phyloP scores from a whole-genome alignment of 768 basidiomycete species.

The Phallus indusiatus region DNA sequence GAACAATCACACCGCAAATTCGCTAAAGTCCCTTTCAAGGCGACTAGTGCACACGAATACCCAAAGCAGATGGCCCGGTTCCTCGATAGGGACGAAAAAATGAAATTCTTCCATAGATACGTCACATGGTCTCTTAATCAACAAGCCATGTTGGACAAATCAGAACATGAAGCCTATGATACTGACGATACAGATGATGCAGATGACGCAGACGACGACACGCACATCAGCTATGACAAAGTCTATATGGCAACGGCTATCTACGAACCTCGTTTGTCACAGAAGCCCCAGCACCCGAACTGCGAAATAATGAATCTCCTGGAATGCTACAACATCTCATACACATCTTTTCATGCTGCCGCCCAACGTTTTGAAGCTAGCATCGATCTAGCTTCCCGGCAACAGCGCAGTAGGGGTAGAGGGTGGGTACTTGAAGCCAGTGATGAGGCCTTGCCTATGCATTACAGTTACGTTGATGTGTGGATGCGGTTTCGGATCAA shows the following conservation, averaged over 20 bases:
- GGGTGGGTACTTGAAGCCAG: neutral
- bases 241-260: neutral
- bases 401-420: neutral
- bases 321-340: neutral
- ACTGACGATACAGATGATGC: neutral
- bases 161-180: neutral
- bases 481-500: neutral
- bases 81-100: constrained; percentile 24
- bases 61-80: constrained; percentile 32
- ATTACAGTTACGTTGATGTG: neutral
- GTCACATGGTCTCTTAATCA: neutral
- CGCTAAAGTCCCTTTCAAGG: constrained; percentile 23
- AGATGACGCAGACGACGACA: too few species aligned
- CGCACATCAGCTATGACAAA: neutral
- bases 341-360: neutral
- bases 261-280: neutral
- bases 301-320: neutral
- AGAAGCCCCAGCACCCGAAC: neutral
- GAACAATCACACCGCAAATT: constrained; percentile 26
- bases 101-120: neutral
- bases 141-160: neutral
- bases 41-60: constrained; percentile 21
- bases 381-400: neutral
- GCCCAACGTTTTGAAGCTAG: neutral
- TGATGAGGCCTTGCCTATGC: neutral